These are phyloP conservation scores for Serendipita indica DNA, from an alignment of 768 basidiomycete genomes.

Conservation along the genomic window DNA sequence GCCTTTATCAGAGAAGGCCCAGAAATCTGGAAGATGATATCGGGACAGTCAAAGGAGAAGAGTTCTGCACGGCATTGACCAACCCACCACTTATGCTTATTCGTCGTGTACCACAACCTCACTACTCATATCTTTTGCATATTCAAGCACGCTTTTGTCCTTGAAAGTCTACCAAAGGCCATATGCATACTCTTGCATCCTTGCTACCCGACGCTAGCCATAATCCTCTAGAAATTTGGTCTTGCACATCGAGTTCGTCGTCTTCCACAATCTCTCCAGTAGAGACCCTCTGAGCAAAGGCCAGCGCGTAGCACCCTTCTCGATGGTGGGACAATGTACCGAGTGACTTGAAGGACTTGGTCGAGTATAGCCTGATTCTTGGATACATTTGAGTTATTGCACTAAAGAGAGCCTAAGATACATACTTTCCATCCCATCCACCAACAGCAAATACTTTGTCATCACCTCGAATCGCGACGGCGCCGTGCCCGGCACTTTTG, in stretches of 20 bases:
- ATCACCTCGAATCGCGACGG: slow-evolving; percentile 59
- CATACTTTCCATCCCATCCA: slow-evolving; percentile 90
- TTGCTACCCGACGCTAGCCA: slow-evolving; percentile 30
- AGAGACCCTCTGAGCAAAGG: slow-evolving; percentile 36
- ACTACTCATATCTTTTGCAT: not conserved
- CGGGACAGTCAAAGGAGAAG: not conserved
- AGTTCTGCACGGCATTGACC: not conserved
- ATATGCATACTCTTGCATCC: slow-evolving; percentile 27
- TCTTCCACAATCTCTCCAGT: slow-evolving; percentile 15
- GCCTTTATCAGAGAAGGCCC: slow-evolving; percentile 24
- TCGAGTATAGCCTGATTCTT: slow-evolving; percentile 73
- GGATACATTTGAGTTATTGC: not conserved
- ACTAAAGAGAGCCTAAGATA: not conserved
- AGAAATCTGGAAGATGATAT: slow-evolving; percentile 19
- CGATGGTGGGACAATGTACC: slow-evolving; percentile 79
- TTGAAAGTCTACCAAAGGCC: slow-evolving; percentile 26
- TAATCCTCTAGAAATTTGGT: slow-evolving; percentile 7
- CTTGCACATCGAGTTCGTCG: slow-evolving; percentile 14
- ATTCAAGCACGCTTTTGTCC: not conserved
- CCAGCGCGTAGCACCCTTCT: slow-evolving; percentile 53
- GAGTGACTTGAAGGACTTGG: slow-evolving; percentile 63
- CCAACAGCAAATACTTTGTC: slow-evolving; percentile 74
- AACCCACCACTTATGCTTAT: no score
- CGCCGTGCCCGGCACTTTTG: slow-evolving; percentile 67
- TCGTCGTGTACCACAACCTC: no score